A percentile compares a stretch with the other conserved stretches of the same genome.
phyloP scores from a whole-genome alignment of 805 yeast genomes.

The Millerozyma miso region DNA sequence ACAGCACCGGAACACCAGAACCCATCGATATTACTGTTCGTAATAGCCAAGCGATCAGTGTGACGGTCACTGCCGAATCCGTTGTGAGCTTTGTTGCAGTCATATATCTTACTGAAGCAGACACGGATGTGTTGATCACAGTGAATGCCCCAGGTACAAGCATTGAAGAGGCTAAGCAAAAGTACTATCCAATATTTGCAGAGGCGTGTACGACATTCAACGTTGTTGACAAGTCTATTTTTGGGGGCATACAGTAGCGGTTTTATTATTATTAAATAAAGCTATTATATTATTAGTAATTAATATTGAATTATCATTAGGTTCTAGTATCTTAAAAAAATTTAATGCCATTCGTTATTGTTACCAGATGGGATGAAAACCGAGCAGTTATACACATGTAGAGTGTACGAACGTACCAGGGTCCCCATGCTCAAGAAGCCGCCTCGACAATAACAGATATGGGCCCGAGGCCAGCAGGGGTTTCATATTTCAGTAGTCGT shows the following conservation, averaged over 20 bases:
- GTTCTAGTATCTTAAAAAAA: too few relatives aligned
- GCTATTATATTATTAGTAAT: too few relatives aligned
- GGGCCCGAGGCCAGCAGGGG: background rate
- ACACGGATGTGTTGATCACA: slow-evolving; percentile 60
- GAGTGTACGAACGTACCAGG: too few relatives aligned
- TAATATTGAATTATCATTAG: too few relatives aligned
- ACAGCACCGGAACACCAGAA: slow-evolving; percentile 3
- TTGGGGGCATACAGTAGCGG: slow-evolving; percentile 26
- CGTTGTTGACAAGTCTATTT: slow-evolving; percentile 46
- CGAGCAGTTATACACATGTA: too few relatives aligned
- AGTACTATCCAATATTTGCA: slow-evolving; percentile 21
- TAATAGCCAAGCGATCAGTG: too few relatives aligned
- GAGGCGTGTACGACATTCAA: slow-evolving; percentile 25
- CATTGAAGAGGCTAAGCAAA: slow-evolving; percentile 7
- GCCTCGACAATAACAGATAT: background rate
- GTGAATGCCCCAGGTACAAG: slow-evolving; percentile 33
- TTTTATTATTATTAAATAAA: too few relatives aligned
- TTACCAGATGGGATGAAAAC: too few relatives aligned
- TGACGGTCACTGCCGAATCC: slow-evolving; percentile 17
- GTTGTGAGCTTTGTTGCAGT: slow-evolving; percentile 51
- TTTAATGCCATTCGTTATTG: too few relatives aligned
- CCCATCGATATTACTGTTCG: slow-evolving; percentile 2
- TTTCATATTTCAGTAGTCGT: background rate
- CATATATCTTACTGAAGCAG: slow-evolving; percentile 45
- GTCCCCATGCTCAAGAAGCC: too few relatives aligned